These are phyloP conservation scores for Acanthamoeba royreba DNA, from an alignment of 208 protist genomes.

Conservation along the genomic window DNA sequence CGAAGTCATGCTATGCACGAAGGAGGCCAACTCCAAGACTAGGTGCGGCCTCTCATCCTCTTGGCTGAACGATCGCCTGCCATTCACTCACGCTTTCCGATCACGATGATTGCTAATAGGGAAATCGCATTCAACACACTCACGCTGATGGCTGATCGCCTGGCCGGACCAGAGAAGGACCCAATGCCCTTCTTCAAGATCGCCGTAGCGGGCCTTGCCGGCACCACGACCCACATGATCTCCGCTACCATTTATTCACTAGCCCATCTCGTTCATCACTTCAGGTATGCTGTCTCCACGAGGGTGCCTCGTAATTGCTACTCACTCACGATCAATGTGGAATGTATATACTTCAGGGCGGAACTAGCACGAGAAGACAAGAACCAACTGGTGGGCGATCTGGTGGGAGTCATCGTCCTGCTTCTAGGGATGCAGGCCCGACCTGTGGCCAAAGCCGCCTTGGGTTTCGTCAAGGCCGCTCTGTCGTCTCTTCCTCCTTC, in stretches of 20 bases:
- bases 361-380: not conserved
- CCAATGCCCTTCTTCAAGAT: constrained; percentile 37
- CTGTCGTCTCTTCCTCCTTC: not conserved
- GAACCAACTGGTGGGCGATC: not conserved
- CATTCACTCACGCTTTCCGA: not conserved
- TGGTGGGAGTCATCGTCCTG: not conserved
- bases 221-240: constrained; percentile 48
- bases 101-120: not conserved
- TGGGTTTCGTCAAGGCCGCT: not conserved
- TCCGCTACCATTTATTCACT: constrained; percentile 50
- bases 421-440: not conserved
- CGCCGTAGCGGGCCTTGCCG: constrained; percentile 48
- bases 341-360: not conserved
- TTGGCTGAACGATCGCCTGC: not conserved
- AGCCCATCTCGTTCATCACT: constrained; percentile 42
- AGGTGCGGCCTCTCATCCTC: not conserved
- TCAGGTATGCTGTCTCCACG: not conserved
- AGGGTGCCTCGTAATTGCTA: not conserved
- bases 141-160: not conserved
- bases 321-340: not conserved
- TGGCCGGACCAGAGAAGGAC: not conserved
- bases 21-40: constrained; percentile 49
- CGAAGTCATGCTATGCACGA: constrained; percentile 58
- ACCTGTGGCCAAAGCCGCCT: not conserved
- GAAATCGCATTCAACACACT: not conserved